Evolutionary conservation across 345 rosid species (phyloP).

Genomic region (Bruguiera sexangula): DNA sequence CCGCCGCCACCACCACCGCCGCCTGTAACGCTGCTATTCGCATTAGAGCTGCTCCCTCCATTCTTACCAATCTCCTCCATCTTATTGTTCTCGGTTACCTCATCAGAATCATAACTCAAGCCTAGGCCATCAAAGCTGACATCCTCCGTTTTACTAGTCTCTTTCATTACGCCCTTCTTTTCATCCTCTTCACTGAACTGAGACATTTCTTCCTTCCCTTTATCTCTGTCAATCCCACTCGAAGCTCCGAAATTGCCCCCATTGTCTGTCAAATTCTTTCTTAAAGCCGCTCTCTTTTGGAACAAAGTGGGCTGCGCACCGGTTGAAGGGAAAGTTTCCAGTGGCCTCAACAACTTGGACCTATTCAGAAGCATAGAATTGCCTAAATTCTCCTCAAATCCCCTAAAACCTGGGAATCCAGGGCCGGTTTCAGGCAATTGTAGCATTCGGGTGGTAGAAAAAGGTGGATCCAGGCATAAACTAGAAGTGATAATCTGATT

Average conservation of each 20-base stretch:
- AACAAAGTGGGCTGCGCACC: slow-evolving; percentile 72
- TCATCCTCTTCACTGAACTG: slow-evolving; percentile 21
- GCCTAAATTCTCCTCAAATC: slow-evolving; percentile 42
- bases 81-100: slow-evolving; percentile 37
- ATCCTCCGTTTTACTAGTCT: slow-evolving; percentile 49
- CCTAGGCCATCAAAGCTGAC: slow-evolving; percentile 57
- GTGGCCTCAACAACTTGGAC: slow-evolving; percentile 47
- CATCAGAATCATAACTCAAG: slow-evolving; percentile 80
- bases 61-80: slow-evolving; percentile 44
- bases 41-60: slow-evolving; percentile 47
- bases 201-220: slow-evolving; percentile 22
- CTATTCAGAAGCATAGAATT: slow-evolving; percentile 28
- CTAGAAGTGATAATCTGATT: slow-evolving; percentile 35
- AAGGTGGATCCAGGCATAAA: slow-evolving; percentile 34
- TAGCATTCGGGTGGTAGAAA: slow-evolving; percentile 25
- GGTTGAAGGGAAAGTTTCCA: slow-evolving; percentile 52
- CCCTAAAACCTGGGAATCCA: slow-evolving; percentile 43
- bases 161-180: slow-evolving; percentile 36
- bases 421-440: slow-evolving; percentile 35
- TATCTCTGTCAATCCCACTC: slow-evolving; percentile 23
- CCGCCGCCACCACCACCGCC: slow-evolving; percentile 37
- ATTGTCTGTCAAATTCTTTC: slow-evolving; percentile 44
- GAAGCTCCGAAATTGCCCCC: slow-evolving; percentile 49
- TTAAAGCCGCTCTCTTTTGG: slow-evolving; percentile 71
- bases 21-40: slow-evolving; percentile 41